phyloP scores from a whole-genome alignment of 148 eudicot species.

The Dianthus caryophyllus region DNA sequence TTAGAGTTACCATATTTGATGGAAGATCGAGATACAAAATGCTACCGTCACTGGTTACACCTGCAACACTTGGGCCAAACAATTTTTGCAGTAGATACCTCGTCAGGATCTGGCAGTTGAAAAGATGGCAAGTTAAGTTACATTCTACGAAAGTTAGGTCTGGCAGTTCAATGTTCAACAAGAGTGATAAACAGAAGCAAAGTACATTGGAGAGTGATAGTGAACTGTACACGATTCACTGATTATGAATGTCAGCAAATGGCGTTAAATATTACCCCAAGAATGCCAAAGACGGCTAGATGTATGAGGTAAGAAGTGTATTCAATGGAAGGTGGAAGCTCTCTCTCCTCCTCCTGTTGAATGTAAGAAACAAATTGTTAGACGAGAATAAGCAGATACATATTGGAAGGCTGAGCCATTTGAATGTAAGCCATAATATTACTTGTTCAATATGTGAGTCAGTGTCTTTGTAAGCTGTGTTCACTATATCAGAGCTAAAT shows the following conservation, averaged over 20 bases:
- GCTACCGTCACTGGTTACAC: slow-evolving; percentile 52
- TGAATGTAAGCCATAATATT: slow-evolving; percentile 14
- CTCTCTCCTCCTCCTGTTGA: slow-evolving; percentile 44
- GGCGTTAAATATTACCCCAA: slow-evolving; percentile 38
- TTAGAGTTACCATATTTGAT: slow-evolving; percentile 75
- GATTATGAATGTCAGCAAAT: background rate
- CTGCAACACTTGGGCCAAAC: slow-evolving; percentile 62
- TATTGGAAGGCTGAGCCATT: background rate
- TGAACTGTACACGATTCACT: background rate
- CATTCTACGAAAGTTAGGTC: background rate
- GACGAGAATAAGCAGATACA: background rate
- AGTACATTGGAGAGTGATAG: background rate
- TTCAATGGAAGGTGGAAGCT: slow-evolving; percentile 40
- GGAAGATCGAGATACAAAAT: slow-evolving; percentile 85
- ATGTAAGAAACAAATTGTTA: slow-evolving; percentile 1
- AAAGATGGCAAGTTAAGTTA: slow-evolving; percentile 11
- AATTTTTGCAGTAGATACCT: slow-evolving; percentile 68
- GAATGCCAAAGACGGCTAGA: slow-evolving; percentile 68
- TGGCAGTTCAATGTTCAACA: background rate
- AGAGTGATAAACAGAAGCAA: background rate
- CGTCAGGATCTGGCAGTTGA: slow-evolving; percentile 48
- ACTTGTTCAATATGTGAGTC: slow-evolving; percentile 42
- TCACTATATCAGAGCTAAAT: slow-evolving; percentile 4
- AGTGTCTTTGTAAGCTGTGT: slow-evolving; percentile 5
- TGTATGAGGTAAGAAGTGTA: slow-evolving; percentile 53